These are phyloP conservation scores for Sextonia rubra DNA, from an alignment of 164 flowering plant species.

Conservation along the genomic window DNA sequence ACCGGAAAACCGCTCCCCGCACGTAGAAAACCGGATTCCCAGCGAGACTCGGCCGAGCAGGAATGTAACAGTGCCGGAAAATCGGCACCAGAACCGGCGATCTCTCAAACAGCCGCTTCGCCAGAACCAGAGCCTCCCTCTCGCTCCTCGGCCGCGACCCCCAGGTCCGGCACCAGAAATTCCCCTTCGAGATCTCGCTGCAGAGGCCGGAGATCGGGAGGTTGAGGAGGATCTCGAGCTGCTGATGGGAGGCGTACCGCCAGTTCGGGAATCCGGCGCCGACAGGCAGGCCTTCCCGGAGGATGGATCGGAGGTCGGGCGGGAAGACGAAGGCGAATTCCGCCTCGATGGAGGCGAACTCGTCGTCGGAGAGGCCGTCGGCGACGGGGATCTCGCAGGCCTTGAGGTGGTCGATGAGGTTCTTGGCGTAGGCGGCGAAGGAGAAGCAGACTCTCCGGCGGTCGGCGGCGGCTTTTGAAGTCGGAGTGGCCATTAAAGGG, in stretches of 20 bases:
- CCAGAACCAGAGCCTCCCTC: slow-evolving; percentile 28
- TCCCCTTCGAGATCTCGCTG: slow-evolving; percentile 28
- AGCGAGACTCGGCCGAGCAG: slow-evolving; percentile 51
- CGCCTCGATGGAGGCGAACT: slow-evolving; percentile 55
- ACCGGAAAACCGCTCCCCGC: slow-evolving; percentile 31
- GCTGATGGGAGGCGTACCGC: slow-evolving; percentile 66
- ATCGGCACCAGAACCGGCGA: slow-evolving; percentile 71
- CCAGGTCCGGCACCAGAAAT: slow-evolving; percentile 61
- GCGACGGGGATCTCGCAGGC: slow-evolving; percentile 37
- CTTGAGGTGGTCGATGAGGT: slow-evolving; percentile 46
- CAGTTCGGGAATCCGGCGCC: slow-evolving; percentile 79
- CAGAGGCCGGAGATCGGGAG: slow-evolving; percentile 41
- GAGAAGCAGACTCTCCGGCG: slow-evolving; percentile 71
- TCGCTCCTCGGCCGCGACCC: slow-evolving; percentile 36
- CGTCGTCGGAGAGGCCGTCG: slow-evolving; percentile 57
- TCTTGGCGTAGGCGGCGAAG: slow-evolving; percentile 76
- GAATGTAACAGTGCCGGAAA: slow-evolving; percentile 51
- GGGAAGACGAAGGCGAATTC: slow-evolving; percentile 64
- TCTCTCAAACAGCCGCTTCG: slow-evolving; percentile 21
- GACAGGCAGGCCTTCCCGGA: slow-evolving; percentile 68
- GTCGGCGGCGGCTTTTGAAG: slow-evolving; percentile 6
- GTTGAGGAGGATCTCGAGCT: slow-evolving; percentile 35
- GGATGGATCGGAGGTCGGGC: slow-evolving; percentile 79
- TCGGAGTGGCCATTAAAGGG: slow-evolving; percentile 6
- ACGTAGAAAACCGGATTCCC: slow-evolving; percentile 77